phyloP scores from a whole-genome alignment of 202 grass and related monocot species.

The Eragrostis tef region DNA sequence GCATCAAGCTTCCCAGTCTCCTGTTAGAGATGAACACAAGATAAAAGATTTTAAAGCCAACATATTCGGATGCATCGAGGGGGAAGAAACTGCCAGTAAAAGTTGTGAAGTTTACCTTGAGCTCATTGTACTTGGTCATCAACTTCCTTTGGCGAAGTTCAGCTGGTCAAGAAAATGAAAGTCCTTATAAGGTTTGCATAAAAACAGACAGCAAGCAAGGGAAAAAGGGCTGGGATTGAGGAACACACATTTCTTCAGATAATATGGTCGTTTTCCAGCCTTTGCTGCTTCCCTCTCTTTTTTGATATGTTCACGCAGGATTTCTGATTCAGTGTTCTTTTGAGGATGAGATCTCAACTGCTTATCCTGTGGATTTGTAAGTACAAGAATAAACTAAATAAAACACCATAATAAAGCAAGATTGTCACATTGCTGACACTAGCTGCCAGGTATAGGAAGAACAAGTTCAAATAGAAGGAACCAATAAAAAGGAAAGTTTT shows the following conservation, averaged over 20 bases:
- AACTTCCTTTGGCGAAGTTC: slow-evolving; percentile 84
- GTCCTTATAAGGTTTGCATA: slow-evolving; percentile 34
- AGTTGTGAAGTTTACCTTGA: slow-evolving; percentile 63
- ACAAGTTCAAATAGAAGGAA: neutral
- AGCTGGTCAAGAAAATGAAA: slow-evolving; percentile 64
- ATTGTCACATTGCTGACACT: neutral
- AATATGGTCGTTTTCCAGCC: slow-evolving; percentile 75
- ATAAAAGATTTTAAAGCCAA: neutral
- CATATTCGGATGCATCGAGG: neutral
- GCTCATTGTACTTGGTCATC: slow-evolving; percentile 83
- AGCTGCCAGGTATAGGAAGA: slow-evolving; percentile 3
- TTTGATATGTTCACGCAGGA: slow-evolving; percentile 76
- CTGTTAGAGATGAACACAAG: slow-evolving; percentile 46
- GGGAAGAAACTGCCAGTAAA: neutral
- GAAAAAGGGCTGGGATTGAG: neutral
- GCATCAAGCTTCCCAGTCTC: slow-evolving; percentile 78
- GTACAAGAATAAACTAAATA: slow-evolving; percentile 22
- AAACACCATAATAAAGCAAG: slow-evolving; percentile 4
- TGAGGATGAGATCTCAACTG: slow-evolving; percentile 69
- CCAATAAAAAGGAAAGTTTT: neutral
- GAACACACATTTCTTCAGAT: slow-evolving; percentile 86
- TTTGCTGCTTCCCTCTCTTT: slow-evolving; percentile 92
- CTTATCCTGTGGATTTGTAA: slow-evolving; percentile 69
- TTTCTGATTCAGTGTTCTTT: slow-evolving; percentile 75
- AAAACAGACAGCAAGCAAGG: neutral